Conservation (phyloP, 2,329 filamentous ascomycete genomes). For the Pseudopyricularia javanii region DNA sequence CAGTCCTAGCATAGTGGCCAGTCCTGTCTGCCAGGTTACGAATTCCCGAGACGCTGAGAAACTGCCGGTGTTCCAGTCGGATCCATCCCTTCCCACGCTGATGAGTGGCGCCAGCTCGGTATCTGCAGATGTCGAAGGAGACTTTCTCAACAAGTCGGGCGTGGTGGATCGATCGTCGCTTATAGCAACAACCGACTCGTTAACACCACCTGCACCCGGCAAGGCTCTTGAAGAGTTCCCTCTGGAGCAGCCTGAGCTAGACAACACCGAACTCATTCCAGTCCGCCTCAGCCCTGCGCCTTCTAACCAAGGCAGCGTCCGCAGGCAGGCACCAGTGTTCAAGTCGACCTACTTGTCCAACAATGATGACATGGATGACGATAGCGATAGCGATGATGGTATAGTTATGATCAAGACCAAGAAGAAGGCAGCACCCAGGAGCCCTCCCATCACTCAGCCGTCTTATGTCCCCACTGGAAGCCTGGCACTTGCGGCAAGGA, state of each 20-base stretch:
- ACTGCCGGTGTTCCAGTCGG: constrained; percentile 44
- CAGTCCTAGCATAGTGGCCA: constrained; percentile 39
- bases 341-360: not conserved
- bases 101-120: constrained; percentile 53
- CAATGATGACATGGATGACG: constrained; percentile 30
- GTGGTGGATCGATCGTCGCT: constrained; percentile 29
- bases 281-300: constrained; percentile 9
- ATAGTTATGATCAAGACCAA: constrained; percentile 40
- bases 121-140: constrained; percentile 49
- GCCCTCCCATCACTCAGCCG: not conserved
- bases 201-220: constrained; percentile 37
- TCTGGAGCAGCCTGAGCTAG: constrained; percentile 22
- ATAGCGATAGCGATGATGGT: constrained; percentile 42
- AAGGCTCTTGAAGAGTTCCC: constrained; percentile 34
- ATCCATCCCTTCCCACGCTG: constrained; percentile 50
- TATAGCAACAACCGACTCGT: constrained; percentile 39
- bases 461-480: constrained; percentile 10
- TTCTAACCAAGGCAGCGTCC: not conserved
- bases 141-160: constrained; percentile 40
- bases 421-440: constrained; percentile 16
- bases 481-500: constrained; percentile 17
- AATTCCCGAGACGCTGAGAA: constrained; percentile 29
- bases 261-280: constrained; percentile 11
- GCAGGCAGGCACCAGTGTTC: not conserved
- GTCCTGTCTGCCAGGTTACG: constrained; percentile 29